These are phyloP conservation scores for Gaultheria prostrata DNA, from an alignment of 148 eudicot genomes.

Conservation along the genomic window DNA sequence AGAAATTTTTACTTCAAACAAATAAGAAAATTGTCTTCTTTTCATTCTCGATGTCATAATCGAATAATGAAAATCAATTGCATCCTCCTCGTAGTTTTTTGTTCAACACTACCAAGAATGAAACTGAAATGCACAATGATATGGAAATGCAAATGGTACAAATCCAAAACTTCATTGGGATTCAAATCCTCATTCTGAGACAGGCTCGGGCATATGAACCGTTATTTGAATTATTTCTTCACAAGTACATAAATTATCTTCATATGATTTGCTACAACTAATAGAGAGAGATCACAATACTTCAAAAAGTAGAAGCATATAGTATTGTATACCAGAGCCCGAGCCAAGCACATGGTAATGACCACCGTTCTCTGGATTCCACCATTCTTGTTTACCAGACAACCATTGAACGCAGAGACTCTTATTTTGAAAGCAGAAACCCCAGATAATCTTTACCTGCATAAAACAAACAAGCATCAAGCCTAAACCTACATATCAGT, in stretches of 20 bases:
- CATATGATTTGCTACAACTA: not conserved
- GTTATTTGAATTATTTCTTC: not conserved
- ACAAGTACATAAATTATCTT: not conserved
- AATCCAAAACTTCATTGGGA: not conserved
- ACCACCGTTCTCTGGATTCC: not conserved
- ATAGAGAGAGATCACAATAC: not conserved
- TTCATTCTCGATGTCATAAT: not conserved
- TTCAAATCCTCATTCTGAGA: not conserved
- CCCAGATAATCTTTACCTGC: not conserved
- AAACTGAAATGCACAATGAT: not conserved
- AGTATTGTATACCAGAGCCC: not conserved
- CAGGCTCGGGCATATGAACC: not conserved
- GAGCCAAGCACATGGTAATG: not conserved
- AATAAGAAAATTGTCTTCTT: not conserved
- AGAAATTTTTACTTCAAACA: not conserved
- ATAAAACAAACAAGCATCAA: not conserved
- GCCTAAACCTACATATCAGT: not conserved
- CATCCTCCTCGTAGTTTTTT: not conserved
- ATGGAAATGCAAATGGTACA: not conserved
- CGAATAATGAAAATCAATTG: not conserved
- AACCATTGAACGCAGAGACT: not conserved
- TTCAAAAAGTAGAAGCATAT: not conserved
- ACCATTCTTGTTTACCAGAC: not conserved
- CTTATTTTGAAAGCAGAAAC: constrained; percentile 3
- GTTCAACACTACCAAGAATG: not conserved